Conservation (phyloP, 2,329 filamentous ascomycete species). For the Fusarium verticillioides region DNA sequence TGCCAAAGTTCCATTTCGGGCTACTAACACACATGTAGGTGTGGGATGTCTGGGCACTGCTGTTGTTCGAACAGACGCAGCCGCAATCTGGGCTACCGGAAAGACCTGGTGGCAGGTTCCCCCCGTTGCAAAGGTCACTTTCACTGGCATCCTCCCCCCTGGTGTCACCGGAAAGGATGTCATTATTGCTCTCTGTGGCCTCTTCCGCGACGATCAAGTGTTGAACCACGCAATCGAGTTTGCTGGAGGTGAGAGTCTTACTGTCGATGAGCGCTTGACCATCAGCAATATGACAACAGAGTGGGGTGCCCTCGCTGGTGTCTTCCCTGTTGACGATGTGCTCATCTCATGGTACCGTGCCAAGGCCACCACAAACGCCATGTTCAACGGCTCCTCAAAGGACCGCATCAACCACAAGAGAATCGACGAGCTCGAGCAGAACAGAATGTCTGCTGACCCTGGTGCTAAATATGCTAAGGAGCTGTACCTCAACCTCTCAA, state of each 20-base stretch:
- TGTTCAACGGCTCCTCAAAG: constrained; percentile 63
- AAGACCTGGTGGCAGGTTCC: constrained; percentile 91
- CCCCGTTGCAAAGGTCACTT: constrained; percentile 81
- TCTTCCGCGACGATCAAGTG: constrained; percentile 89
- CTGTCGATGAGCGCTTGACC: constrained; percentile 78
- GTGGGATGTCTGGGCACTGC: constrained; percentile 56
- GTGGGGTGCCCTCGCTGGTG: constrained; percentile 72
- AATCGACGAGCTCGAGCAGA: constrained; percentile 77
- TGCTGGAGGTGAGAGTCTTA: constrained; percentile 79
- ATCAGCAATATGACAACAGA: constrained; percentile 86
- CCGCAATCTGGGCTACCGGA: constrained; percentile 84
- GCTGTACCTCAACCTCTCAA: constrained; percentile 83
- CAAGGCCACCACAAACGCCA: constrained; percentile 78
- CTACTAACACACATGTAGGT: not conserved
- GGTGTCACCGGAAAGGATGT: constrained; percentile 95
- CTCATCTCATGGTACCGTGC: constrained; percentile 78
- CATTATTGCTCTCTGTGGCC: constrained; percentile 86
- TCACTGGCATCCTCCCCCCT: constrained; percentile 78
- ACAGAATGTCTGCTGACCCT: constrained; percentile 75
- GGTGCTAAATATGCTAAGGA: constrained; percentile 86
- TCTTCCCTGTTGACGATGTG: constrained; percentile 81
- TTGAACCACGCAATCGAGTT: constrained; percentile 94
- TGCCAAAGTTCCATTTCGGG: not conserved
- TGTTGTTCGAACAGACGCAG: constrained; percentile 88
- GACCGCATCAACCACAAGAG: constrained; percentile 76